Evolutionary conservation across 495 filamentous ascomycete genomes (phyloP).

Genomic region (Neurospora pannonica): DNA sequence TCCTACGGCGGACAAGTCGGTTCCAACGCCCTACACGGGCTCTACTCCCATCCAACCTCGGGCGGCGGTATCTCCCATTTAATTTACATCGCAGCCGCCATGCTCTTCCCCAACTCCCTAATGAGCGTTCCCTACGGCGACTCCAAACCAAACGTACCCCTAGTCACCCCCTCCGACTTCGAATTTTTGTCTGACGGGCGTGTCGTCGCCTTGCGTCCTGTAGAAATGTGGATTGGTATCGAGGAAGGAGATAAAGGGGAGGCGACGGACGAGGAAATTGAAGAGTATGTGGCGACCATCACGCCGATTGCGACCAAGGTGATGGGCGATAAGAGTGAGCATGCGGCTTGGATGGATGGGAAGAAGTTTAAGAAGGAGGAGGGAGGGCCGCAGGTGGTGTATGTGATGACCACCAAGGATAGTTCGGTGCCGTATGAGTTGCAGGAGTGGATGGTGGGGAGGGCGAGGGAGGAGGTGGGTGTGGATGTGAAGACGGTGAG

Average conservation of each 20-base stretch:
- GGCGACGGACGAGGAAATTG: not conserved
- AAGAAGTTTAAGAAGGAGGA: not conserved
- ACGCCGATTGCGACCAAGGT: not conserved
- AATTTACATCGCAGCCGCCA: not conserved
- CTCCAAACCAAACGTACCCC: not conserved
- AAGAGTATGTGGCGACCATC: not conserved
- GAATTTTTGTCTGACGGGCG: not conserved
- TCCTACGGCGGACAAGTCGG: slow-evolving; percentile 28
- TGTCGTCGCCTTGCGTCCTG: not conserved
- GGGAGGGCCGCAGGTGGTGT: not conserved
- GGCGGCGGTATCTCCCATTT: not conserved
- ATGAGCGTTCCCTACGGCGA: not conserved
- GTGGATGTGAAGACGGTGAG: not conserved
- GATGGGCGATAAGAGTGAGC: not conserved
- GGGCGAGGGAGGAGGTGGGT: not conserved
- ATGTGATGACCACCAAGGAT: not conserved
- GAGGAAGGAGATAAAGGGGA: not conserved
- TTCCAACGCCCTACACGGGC: slow-evolving; percentile 19
- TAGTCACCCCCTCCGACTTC: not conserved
- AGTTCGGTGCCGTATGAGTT: not conserved
- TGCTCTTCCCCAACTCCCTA: not conserved
- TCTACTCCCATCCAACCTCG: slow-evolving; percentile 2
- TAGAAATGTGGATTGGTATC: not conserved
- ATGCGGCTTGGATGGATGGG: not conserved
- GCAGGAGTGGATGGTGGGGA: not conserved